phyloP scores from a whole-genome alignment of 768 basidiomycete species.

The Lenzites betulinus region DNA sequence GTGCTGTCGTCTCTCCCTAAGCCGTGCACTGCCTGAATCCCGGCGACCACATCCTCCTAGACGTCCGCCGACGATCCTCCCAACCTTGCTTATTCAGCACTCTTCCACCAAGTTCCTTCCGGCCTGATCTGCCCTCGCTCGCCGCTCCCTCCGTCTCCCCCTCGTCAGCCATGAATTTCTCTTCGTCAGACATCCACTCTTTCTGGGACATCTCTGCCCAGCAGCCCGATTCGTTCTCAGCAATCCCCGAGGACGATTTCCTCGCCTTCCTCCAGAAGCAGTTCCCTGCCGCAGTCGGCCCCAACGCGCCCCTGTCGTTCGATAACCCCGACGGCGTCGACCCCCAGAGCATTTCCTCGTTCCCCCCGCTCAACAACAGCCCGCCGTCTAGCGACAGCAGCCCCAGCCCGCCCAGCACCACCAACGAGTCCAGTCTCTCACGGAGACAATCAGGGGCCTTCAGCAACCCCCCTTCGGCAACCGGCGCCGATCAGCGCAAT shows the following conservation, averaged over 20 bases:
- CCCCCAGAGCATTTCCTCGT: slow-evolving; percentile 57
- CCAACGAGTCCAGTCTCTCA: slow-evolving; percentile 35
- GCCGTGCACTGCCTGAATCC: slow-evolving; percentile 1
- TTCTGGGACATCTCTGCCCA: slow-evolving; percentile 65
- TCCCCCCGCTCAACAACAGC: slow-evolving; percentile 52
- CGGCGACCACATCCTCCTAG: slow-evolving; percentile 4
- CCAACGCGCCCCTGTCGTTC: slow-evolving; percentile 22
- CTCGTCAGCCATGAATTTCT: slow-evolving; percentile 46
- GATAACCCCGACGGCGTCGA: slow-evolving; percentile 50
- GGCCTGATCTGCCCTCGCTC: slow-evolving; percentile 17
- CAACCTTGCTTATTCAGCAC: slow-evolving; percentile 15
- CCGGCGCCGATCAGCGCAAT: slow-evolving; percentile 21
- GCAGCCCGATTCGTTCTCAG: slow-evolving; percentile 58
- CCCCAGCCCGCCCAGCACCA: slow-evolving; percentile 67
- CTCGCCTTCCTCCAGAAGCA: slow-evolving; percentile 78
- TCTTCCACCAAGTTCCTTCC: slow-evolving; percentile 15
- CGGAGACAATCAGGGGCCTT: slow-evolving; percentile 35
- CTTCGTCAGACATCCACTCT: slow-evolving; percentile 42
- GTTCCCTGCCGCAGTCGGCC: slow-evolving; percentile 45
- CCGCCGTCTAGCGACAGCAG: slow-evolving; percentile 72
- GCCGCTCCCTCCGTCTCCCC: slow-evolving; percentile 12
- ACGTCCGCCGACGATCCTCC: slow-evolving; percentile 3
- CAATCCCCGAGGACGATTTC: slow-evolving; percentile 75
- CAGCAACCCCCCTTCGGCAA: slow-evolving; percentile 22
- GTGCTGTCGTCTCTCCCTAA: slow-evolving; percentile 1